Conservation (phyloP, 1,284 basidiomycete genomes). For the Laetiporus sulphureus region DNA sequence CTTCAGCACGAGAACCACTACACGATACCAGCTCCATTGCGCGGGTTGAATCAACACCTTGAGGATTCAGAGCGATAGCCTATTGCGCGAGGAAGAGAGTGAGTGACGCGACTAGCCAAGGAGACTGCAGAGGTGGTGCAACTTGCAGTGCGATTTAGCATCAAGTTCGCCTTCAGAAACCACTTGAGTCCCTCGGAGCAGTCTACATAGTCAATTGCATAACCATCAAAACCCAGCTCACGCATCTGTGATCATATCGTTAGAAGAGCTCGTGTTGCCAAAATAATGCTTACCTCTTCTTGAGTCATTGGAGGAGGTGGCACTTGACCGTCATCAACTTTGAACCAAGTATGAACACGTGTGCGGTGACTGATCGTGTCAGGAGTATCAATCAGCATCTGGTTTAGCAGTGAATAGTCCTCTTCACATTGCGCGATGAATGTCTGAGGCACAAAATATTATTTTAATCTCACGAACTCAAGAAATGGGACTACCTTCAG, state of each 20-base stretch:
- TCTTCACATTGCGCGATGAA: conserved; percentile 84
- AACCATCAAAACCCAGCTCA: conserved; percentile 71
- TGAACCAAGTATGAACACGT: conserved; percentile 62
- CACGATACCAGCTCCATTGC: conserved; percentile 54
- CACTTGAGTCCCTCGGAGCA: conserved; percentile 61
- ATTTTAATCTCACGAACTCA: no score
- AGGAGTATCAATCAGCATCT: conserved; percentile 54
- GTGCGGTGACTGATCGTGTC: conserved; percentile 47
- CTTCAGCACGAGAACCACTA: conserved; percentile 23
- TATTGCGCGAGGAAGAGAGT: conserved; percentile 25
- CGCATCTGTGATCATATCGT: conserved; percentile 43
- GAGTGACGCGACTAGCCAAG: not conserved
- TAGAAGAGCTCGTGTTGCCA: no score
- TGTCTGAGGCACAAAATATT: conserved; percentile 58
- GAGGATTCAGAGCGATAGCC: conserved; percentile 54
- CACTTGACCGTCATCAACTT: conserved; percentile 32
- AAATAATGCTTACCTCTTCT: conserved; percentile 55
- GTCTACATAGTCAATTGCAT: conserved; percentile 72
- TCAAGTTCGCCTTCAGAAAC: conserved; percentile 54
- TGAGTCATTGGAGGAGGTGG: conserved; percentile 36
- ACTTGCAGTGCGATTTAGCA: conserved; percentile 66
- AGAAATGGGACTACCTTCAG: conserved; percentile 64
- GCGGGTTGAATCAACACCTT: conserved; percentile 42
- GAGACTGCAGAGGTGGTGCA: not conserved
- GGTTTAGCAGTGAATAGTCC: conserved; percentile 72